phyloP scores from a whole-genome alignment of 2,329 filamentous ascomycete species.

The Colletotrichum tabaci region DNA sequence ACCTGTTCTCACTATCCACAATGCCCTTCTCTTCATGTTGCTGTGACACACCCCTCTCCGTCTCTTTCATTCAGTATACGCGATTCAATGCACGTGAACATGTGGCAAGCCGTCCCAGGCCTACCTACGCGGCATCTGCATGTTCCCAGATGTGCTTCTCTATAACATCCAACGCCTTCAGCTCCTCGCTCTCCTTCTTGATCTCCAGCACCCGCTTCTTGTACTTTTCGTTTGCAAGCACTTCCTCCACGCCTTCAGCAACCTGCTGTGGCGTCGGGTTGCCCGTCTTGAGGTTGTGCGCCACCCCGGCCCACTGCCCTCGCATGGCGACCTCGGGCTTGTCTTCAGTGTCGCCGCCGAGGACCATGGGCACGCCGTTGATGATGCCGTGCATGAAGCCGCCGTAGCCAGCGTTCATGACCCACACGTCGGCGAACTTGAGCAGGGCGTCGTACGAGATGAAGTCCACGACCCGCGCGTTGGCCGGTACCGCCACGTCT shows the following conservation, averaged over 20 bases:
- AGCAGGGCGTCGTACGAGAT: conserved; percentile 64
- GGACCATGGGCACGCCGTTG: conserved; percentile 63
- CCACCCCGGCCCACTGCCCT: conserved; percentile 60
- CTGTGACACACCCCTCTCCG: not conserved
- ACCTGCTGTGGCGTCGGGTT: conserved; percentile 50
- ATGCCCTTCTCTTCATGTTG: too few species aligned
- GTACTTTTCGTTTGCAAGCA: conserved; percentile 50
- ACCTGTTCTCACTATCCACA: too few species aligned
- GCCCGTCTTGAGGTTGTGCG: conserved; percentile 59
- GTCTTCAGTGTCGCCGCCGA: conserved; percentile 59
- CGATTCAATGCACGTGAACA: too few species aligned
- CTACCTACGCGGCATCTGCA: conserved; percentile 11
- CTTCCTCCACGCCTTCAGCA: conserved; percentile 48
- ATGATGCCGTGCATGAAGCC: conserved; percentile 61
- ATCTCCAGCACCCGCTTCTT: conserved; percentile 51
- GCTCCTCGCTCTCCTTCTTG: conserved; percentile 51
- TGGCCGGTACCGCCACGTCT: conserved; percentile 54
- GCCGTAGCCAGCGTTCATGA: conserved; percentile 65
- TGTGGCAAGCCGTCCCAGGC: not conserved
- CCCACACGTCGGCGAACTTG: conserved; percentile 59
- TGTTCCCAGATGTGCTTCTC: conserved; percentile 43
- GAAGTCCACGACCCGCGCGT: conserved; percentile 62
- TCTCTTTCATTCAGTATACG: not conserved
- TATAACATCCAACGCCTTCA: conserved; percentile 41
- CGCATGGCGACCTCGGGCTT: conserved; percentile 59